Evolutionary conservation across 257 asterid genomes (phyloP), one percentile per base, ranked within the genome.

Genomic region (Leptodermis oblonga): DNA sequence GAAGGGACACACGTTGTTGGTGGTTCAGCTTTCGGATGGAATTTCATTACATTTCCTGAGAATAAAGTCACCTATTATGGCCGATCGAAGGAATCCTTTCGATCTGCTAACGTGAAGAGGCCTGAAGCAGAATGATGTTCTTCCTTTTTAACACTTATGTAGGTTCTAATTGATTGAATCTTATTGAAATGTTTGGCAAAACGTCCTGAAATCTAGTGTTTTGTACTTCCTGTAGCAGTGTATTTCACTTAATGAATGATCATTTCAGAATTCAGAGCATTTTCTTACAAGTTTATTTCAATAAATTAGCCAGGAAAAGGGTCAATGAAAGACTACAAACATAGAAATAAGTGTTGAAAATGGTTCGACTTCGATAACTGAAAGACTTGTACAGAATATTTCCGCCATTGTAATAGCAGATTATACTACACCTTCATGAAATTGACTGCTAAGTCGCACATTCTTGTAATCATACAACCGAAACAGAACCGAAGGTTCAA

Each of bases 21-120:
- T 10, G 95, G 92, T 4, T 92, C 96, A n/a, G 92, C 96, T 42
- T 86, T 89, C 42, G 96, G 98, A 11, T 89, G 98, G 97, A 89
- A 92, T 78, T 92, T 86, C 74, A 64, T 87, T 49, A 85, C 89
- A 6, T 92, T 60, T 80, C 75, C 73, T 26, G 82, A 82, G 36
- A 71, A 69, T 45, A 55, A 68, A 28, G 49, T 86, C 14, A 73
- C 74, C 20, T 89, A 85, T 69, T 87, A 85, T 67, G 97, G 97
- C 58, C 80, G 79, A 72, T 83, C 86, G 0, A 92, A 85, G 70
- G 96, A 82, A 76, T 84, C 82, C 25, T 89, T 83, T 71, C 86
- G 91, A 70, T 79, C 86, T 49, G 68, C 73, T 25, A 82, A 86
- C 61, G 79, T 88, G 49, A 84, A 74, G 49, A 84, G 71, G 70